Evolutionary conservation across 2,329 filamentous ascomycete genomes (phyloP).

Genomic region (Colletotrichum horii): DNA sequence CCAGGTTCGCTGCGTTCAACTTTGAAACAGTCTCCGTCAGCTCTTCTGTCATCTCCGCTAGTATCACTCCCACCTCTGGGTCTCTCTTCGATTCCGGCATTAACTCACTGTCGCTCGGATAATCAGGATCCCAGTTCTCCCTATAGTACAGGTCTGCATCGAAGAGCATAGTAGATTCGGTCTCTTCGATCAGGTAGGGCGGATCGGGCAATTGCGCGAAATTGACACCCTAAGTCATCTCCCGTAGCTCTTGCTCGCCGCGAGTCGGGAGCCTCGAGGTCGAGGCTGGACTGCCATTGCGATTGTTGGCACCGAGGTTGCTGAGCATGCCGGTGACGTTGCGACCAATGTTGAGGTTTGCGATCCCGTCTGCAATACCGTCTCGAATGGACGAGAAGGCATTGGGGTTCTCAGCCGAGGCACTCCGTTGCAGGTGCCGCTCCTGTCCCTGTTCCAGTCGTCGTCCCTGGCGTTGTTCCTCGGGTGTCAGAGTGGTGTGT

Average conservation of each 20-base stretch:
- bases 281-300: conserved; percentile 26
- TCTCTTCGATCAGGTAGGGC: conserved; percentile 30
- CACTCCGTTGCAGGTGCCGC: conserved; percentile 43
- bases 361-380: conserved; percentile 57
- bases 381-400: conserved; percentile 53
- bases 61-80: not conserved
- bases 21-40: not conserved
- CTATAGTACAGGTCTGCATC: not conserved
- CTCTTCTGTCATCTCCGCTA: not conserved
- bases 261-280: conserved; percentile 22
- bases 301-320: conserved; percentile 30
- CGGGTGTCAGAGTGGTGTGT: conserved; percentile 55
- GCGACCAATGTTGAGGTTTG: conserved; percentile 53
- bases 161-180: not conserved
- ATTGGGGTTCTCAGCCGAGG: conserved; percentile 49
- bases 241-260: conserved; percentile 47
- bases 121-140: conserved; percentile 1
- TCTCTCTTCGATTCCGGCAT: not conserved
- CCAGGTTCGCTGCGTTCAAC: not conserved
- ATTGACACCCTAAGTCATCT: conserved; percentile 52
- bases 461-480: conserved; percentile 7
- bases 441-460: conserved; percentile 27
- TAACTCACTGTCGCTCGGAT: not conserved
- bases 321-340: conserved; percentile 49
- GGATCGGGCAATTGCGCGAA: conserved; percentile 30